Percentiles rank a stretch among this genome's conserved stretches.
Evolutionary conservation across 306 rosid genomes (phyloP).

Genomic region (Inga leiocalycina): DNA sequence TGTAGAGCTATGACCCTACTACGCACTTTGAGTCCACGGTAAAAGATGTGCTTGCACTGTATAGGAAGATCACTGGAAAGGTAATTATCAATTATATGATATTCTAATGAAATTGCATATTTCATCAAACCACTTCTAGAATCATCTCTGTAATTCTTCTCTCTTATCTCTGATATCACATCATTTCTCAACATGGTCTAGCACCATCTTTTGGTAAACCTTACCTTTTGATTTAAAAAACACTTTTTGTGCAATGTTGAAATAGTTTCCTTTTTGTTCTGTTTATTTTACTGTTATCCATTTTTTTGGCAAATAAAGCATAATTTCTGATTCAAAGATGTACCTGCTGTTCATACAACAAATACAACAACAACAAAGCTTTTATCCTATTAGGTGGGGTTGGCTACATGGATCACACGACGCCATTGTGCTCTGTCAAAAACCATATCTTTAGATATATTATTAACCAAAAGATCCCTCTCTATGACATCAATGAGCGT

Average conservation of each 20-base stretch:
- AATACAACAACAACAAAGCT: too few species aligned
- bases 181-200: background rate
- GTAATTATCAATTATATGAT: slow-evolving; percentile 34
- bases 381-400: too few species aligned
- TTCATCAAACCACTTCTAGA: background rate
- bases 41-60: slow-evolving; percentile 63
- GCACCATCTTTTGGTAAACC: background rate
- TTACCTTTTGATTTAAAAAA: background rate
- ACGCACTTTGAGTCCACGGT: slow-evolving; percentile 90
- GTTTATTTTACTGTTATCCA: background rate
- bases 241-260: background rate
- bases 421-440: too few species aligned
- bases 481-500: too few species aligned
- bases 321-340: background rate
- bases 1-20: slow-evolving; percentile 83
- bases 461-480: too few species aligned
- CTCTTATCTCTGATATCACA: background rate
- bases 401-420: too few species aligned
- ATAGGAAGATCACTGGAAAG: slow-evolving; percentile 83
- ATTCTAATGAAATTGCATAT: slow-evolving; percentile 11
- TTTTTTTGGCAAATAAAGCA: background rate
- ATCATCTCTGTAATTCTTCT: background rate
- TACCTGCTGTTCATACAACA: background rate
- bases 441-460: too few species aligned
- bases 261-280: background rate